These are phyloP conservation scores for Apiosordaria backusii DNA, from an alignment of 495 filamentous ascomycete genomes.

Conservation along the genomic window DNA sequence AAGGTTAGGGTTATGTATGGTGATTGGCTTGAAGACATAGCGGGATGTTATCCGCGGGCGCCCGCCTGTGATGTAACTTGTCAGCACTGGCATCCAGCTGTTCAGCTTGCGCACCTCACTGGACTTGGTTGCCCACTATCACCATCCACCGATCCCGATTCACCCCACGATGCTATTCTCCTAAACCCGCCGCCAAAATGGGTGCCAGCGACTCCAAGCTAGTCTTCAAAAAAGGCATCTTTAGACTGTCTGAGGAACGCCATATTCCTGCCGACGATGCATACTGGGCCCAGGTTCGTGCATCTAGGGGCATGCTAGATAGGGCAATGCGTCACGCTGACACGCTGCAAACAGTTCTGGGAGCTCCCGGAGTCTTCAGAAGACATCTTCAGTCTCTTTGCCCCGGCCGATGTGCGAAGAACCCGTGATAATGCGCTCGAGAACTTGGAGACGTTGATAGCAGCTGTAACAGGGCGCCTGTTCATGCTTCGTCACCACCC, in stretches of 20 bases:
- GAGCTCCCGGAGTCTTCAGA: slow-evolving; percentile 94
- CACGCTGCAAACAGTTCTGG: slow-evolving; percentile 70
- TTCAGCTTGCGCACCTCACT: neutral
- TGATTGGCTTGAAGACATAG: neutral
- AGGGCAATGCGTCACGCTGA: slow-evolving; percentile 8
- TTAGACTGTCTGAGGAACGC: slow-evolving; percentile 86
- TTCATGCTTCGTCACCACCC: slow-evolving; percentile 79
- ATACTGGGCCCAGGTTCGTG: slow-evolving; percentile 86
- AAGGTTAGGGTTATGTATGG: slow-evolving; percentile 25
- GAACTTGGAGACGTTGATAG: slow-evolving; percentile 89
- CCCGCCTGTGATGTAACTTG: slow-evolving; percentile 21
- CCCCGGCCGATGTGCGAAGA: slow-evolving; percentile 86
- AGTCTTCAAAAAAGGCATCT: slow-evolving; percentile 98
- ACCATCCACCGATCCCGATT: slow-evolving; percentile 2
- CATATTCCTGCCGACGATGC: slow-evolving; percentile 83
- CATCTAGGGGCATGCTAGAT: neutral
- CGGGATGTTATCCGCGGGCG: neutral
- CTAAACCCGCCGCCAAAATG: slow-evolving; percentile 53
- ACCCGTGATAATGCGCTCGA: slow-evolving; percentile 79
- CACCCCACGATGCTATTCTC: slow-evolving; percentile 23
- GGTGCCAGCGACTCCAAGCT: slow-evolving; percentile 99
- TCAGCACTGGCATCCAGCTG: neutral
- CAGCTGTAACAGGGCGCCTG: slow-evolving; percentile 76
- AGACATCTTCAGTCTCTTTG: slow-evolving; percentile 96
- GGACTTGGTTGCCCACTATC: neutral